Percentiles rank a stretch among this genome's conserved stretches.
Evolutionary conservation across 805 yeast genomes (phyloP).

Genomic region (Saccharomycopsis guyanensis): DNA sequence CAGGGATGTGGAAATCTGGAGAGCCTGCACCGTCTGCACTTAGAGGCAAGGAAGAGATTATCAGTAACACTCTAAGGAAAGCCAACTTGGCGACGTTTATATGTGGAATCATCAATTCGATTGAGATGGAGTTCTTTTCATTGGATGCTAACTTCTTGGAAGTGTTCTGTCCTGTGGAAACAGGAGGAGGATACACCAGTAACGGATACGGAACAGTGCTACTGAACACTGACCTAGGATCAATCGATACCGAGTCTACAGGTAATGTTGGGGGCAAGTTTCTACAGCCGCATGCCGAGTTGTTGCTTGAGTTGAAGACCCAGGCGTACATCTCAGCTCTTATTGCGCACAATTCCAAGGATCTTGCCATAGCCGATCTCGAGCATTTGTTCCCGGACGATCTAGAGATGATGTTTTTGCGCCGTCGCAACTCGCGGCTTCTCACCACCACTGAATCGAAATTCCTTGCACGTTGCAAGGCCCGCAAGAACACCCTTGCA

Average conservation of each 20-base stretch:
- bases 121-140: constrained; percentile 81
- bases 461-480: constrained; percentile 64
- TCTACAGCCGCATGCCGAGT: constrained; percentile 70
- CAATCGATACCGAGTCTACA: constrained; percentile 29
- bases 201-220: constrained; percentile 17
- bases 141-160: constrained; percentile 79
- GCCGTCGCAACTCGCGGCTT: constrained; percentile 28
- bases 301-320: constrained; percentile 83
- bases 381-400: constrained; percentile 22
- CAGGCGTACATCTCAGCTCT: constrained; percentile 91
- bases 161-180: constrained; percentile 67
- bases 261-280: constrained; percentile 38
- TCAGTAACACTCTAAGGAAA: constrained; percentile 64
- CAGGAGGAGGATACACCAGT: constrained; percentile 9
- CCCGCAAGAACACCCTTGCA: constrained; percentile 57
- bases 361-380: constrained; percentile 61
- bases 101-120: constrained; percentile 76
- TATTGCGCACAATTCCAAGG: constrained; percentile 57
- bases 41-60: constrained; percentile 52
- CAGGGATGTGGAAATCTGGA: constrained; percentile 65
- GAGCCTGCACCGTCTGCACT: constrained; percentile 49
- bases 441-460: constrained; percentile 75
- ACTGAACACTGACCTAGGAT: constrained; percentile 1
- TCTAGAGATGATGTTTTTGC: constrained; percentile 17
- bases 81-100: constrained; percentile 83